Conservation (phyloP, 179 eudicot species). For the Monotropa hypopitys region DNA sequence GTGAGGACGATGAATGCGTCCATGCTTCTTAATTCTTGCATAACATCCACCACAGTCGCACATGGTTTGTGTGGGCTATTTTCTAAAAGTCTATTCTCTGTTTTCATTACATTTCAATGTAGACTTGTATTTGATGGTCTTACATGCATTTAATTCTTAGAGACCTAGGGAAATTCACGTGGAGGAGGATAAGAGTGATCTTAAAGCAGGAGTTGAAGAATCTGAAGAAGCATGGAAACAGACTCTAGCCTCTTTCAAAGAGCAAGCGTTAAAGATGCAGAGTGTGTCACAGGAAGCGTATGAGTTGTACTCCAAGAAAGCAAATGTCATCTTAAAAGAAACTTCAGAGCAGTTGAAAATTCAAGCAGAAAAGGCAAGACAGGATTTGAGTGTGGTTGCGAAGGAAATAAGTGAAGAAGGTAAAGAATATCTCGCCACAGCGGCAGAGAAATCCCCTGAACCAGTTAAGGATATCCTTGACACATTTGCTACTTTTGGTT, state of each 20-base stretch:
- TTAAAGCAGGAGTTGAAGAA: conserved; percentile 33
- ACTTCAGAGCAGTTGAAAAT: conserved; percentile 62
- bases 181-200: conserved; percentile 37
- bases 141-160: conserved; percentile 13
- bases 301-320: conserved; percentile 63
- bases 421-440: conserved; percentile 45
- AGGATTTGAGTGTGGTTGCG: conserved; percentile 49
- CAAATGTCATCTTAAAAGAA: conserved; percentile 47
- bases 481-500: conserved; percentile 38
- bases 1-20: no score
- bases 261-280: conserved; percentile 68
- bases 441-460: conserved; percentile 78
- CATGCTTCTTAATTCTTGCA: not conserved
- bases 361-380: conserved; percentile 74
- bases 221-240: conserved; percentile 76
- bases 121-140: not conserved
- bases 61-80: not conserved
- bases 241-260: conserved; percentile 61
- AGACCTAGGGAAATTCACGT: conserved; percentile 35
- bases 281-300: conserved; percentile 83
- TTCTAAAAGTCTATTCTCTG: not conserved
- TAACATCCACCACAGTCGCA: not conserved
- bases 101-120: not conserved
- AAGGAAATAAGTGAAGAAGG: conserved; percentile 65
- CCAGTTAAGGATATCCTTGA: conserved; percentile 85